Conservation (phyloP, 2,329 filamentous ascomycete genomes). For the Aspergillus intermedius region DNA sequence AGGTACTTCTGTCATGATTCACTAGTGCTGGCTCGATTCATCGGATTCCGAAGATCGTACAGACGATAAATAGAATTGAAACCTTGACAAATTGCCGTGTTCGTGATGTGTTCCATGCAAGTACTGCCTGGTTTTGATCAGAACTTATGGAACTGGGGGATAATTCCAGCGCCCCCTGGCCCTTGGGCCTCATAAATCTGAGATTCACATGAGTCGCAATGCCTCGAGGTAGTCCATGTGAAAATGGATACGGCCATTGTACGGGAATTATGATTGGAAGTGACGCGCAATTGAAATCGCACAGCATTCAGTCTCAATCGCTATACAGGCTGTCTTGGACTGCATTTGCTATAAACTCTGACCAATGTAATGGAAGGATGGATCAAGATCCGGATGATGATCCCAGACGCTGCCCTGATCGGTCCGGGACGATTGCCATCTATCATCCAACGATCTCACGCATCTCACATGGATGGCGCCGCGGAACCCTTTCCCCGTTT, state of each 20-base stretch:
- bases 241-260: no score
- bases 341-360: no score
- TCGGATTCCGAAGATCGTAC: background rate
- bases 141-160: background rate
- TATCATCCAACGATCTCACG: background rate
- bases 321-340: no score
- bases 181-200: background rate
- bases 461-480: background rate
- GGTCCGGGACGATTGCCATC: background rate
- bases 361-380: background rate
- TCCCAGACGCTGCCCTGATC: background rate
- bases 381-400: background rate
- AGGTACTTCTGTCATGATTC: no score
- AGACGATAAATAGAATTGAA: background rate
- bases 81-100: background rate
- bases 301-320: no score
- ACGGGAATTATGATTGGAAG: no score
- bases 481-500: background rate
- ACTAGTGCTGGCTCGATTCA: background rate
- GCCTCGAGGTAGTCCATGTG: no score
- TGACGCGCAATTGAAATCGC: no score
- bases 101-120: slow-evolving; percentile 1
- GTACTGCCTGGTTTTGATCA: background rate
- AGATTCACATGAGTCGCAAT: no score
- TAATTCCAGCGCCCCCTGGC: background rate